These are phyloP conservation scores for Aphanomyces cochlioides DNA, from an alignment of 352 stramenopile species.

Conservation along the genomic window DNA sequence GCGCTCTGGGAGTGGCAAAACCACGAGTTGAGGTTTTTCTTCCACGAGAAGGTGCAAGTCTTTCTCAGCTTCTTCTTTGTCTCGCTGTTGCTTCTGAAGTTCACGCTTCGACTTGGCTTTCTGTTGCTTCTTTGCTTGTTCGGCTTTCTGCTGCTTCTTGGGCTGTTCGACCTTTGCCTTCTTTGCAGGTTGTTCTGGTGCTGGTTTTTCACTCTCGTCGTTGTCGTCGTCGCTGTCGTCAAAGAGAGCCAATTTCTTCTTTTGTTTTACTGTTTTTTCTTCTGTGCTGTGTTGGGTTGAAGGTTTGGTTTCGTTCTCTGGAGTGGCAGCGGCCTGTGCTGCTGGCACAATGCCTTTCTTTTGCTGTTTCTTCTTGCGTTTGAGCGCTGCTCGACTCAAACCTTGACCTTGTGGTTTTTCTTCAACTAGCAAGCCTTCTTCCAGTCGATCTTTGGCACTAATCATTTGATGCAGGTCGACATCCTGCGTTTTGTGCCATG, in stretches of 20 bases:
- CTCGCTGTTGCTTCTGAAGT: constrained; percentile 37
- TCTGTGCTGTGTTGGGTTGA: neutral
- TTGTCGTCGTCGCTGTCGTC: constrained; percentile 28
- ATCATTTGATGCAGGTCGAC: constrained; percentile 42
- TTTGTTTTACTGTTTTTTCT: too few species aligned
- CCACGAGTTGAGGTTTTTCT: constrained; percentile 35
- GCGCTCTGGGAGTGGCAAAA: constrained; percentile 37
- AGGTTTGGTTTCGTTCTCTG: constrained; percentile 37
- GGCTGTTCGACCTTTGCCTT: constrained; percentile 16
- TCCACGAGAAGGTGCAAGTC: constrained; percentile 28
- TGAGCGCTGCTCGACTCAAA: constrained; percentile 66
- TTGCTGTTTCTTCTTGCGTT: constrained; percentile 79
- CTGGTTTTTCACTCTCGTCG: constrained; percentile 30
- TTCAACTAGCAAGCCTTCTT: constrained; percentile 46
- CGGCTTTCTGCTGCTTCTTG: constrained; percentile 25
- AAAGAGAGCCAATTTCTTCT: constrained; percentile 31
- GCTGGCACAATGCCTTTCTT: constrained; percentile 45
- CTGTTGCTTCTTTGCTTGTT: constrained; percentile 28
- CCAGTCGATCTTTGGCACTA: constrained; percentile 57
- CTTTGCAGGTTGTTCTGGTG: constrained; percentile 32
- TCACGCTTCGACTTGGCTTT: constrained; percentile 35
- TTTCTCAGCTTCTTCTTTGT: constrained; percentile 33
- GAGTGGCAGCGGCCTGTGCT: constrained; percentile 33
- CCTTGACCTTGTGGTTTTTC: constrained; percentile 42
- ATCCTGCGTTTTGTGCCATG: constrained; percentile 63